Evolutionary conservation across 1,139 yeast genomes (phyloP), one percentile per base, ranked within the genome.

Genomic region (Blastobotrys indianensis): DNA sequence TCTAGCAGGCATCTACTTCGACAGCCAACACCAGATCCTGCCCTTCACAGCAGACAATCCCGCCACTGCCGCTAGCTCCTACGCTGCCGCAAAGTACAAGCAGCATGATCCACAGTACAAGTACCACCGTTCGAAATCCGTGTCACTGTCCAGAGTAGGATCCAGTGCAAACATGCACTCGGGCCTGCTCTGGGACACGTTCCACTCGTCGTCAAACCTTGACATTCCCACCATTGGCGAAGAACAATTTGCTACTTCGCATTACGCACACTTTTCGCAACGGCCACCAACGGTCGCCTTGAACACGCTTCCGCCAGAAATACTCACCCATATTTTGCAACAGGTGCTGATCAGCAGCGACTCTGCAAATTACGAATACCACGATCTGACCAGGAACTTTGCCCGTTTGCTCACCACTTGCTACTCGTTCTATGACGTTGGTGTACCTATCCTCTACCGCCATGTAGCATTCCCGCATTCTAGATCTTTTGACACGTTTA

Each of bases 391-490:
- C 10, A 25, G 48, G 8, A 42, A 52, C 32, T 51, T 60, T 53
- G 52, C 65, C 41, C 41, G 57, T 42, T 42, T 65, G 49, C 53
- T 63, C 46, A 48, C 65, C 36, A 56, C 64, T 3, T 65, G 67
- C 50, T 60, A 56, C 34, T 53, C 61, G 20, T 58, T 68, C 46
- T 64, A 66, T 52, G 63, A 63, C 46, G 61, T 60, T 2, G 72
- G 70, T 20, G 54, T 63, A 38, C 67, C 67, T 1, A 55, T 77
- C 51, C 67, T 81, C 15, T 82, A 82, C 68, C 75, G 80, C 47
- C 82, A 82, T 55, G 84, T 83, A 41, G 74, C 80, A 41, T 84
- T 87, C 64, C 82, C 86, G 52, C 76, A 94, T 39, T 94, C 95
- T 2, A 85, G 82, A 53, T 76, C 92, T 13, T 87, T 87, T 60